Evolutionary conservation across 2,329 filamentous ascomycete genomes (phyloP).

Genomic region (Gliomastix tumulicola): DNA sequence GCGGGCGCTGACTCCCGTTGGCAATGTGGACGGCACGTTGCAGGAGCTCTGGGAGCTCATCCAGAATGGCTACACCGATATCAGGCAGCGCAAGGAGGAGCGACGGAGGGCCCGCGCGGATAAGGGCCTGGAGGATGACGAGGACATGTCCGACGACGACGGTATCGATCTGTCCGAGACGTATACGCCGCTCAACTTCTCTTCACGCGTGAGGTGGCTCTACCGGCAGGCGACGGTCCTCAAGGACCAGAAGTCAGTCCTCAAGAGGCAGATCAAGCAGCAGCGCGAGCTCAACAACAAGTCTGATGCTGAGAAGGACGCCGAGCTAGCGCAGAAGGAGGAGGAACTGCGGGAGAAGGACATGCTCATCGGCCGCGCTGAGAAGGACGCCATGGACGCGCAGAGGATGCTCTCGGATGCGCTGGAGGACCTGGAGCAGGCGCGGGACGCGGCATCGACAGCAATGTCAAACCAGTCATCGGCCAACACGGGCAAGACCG

Average conservation of each 20-base stretch:
- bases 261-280: conserved; percentile 90
- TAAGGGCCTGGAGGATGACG: conserved; percentile 51
- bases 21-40: conserved; percentile 27
- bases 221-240: conserved; percentile 70
- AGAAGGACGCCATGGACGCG: conserved; percentile 26
- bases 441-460: conserved; percentile 14
- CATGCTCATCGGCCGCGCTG: conserved; percentile 24
- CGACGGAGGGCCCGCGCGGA: conserved; percentile 45
- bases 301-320: conserved; percentile 66
- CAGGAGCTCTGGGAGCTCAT: conserved; percentile 52
- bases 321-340: conserved; percentile 51
- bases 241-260: conserved; percentile 80
- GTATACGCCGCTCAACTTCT: conserved; percentile 72
- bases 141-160: conserved; percentile 57
- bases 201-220: conserved; percentile 69
- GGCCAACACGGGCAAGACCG: conserved; percentile 18
- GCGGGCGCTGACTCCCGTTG: conserved; percentile 1
- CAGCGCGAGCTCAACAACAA: conserved; percentile 89
- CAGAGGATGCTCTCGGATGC: conserved; percentile 43
- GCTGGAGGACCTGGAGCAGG: conserved; percentile 38
- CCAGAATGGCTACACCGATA: conserved; percentile 41
- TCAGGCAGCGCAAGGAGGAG: conserved; percentile 46
- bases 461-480: too few relatives aligned
- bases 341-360: conserved; percentile 45
- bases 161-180: conserved; percentile 48